Conservation (phyloP, 257 asterid genomes). For the Orobanche coerulescens region DNA sequence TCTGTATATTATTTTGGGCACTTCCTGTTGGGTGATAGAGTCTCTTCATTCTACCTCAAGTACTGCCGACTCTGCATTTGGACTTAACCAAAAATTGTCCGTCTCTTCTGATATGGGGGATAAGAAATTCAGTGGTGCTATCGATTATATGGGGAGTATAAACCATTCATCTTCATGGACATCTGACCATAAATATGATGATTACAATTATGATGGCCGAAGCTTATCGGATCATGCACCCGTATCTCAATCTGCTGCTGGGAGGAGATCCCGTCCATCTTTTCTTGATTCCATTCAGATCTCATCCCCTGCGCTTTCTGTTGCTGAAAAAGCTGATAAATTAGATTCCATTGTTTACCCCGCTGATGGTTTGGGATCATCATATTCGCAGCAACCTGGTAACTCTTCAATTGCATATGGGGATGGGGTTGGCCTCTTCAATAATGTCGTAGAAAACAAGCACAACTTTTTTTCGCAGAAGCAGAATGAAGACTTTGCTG, state of each 20-base stretch:
- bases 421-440: conserved; percentile 41
- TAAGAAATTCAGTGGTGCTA: conserved; percentile 32
- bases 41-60: conserved; percentile 32
- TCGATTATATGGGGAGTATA: conserved; percentile 26
- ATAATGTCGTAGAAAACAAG: conserved; percentile 35
- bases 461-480: conserved; percentile 43
- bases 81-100: conserved; percentile 34
- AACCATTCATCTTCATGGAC: conserved; percentile 43
- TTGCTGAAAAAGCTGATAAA: conserved; percentile 35
- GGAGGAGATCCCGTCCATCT: conserved; percentile 80
- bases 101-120: conserved; percentile 38
- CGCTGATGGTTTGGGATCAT: conserved; percentile 46
- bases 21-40: conserved; percentile 34
- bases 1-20: conserved; percentile 11
- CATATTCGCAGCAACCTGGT: conserved; percentile 31
- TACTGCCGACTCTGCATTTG: conserved; percentile 27
- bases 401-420: conserved; percentile 35
- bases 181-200: conserved; percentile 31
- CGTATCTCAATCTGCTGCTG: conserved; percentile 41
- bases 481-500: conserved; percentile 86
- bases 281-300: conserved; percentile 83
- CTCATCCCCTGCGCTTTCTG: conserved; percentile 38
- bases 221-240: conserved; percentile 39
- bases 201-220: conserved; percentile 37
- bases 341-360: conserved; percentile 49